A percentile compares a stretch with the other conserved stretches of the same genome.
Evolutionary conservation across 495 filamentous ascomycete species (phyloP).

Genomic region (Penicillium steckii): DNA sequence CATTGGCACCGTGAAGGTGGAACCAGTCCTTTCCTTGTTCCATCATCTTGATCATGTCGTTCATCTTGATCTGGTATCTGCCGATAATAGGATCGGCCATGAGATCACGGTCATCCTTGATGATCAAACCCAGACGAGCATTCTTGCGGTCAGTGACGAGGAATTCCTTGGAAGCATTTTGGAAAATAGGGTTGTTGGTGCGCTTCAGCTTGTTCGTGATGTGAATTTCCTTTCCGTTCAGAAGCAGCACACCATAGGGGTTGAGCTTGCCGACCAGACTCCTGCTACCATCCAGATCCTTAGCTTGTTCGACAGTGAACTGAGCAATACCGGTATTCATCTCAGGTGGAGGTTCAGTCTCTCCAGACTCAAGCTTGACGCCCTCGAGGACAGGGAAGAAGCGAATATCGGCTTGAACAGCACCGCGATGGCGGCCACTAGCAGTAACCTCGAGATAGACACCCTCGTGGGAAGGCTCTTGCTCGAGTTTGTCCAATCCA

Average conservation of each 20-base stretch:
- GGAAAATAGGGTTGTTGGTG: slow-evolving; percentile 94
- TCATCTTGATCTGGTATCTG: slow-evolving; percentile 88
- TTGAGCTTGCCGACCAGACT: slow-evolving; percentile 85
- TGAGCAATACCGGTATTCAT: slow-evolving; percentile 88
- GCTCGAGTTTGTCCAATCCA: slow-evolving; percentile 73
- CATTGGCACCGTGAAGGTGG: slow-evolving; percentile 76
- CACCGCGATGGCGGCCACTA: slow-evolving; percentile 81
- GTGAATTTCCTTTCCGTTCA: slow-evolving; percentile 89
- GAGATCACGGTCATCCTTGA: slow-evolving; percentile 93
- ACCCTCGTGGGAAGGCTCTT: slow-evolving; percentile 76
- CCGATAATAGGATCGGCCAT: slow-evolving; percentile 81
- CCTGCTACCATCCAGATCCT: slow-evolving; percentile 89
- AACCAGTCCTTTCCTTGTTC: slow-evolving; percentile 96
- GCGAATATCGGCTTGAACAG: slow-evolving; percentile 76
- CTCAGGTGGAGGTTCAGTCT: slow-evolving; percentile 75
- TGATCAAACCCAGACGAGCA: slow-evolving; percentile 81
- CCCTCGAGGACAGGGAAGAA: slow-evolving; percentile 93
- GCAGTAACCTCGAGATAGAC: slow-evolving; percentile 77
- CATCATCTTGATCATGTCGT: slow-evolving; percentile 89
- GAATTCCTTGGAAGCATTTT: slow-evolving; percentile 85
- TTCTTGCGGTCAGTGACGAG: slow-evolving; percentile 89
- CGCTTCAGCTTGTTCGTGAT: slow-evolving; percentile 86
- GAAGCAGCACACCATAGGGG: slow-evolving; percentile 81
- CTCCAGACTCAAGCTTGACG: slow-evolving; percentile 70
- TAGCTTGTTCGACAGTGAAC: slow-evolving; percentile 91